Evolutionary conservation across 2,329 filamentous ascomycete genomes (phyloP), one percentile per base, ranked within the genome.

Genomic region (Fulvia fulva): DNA sequence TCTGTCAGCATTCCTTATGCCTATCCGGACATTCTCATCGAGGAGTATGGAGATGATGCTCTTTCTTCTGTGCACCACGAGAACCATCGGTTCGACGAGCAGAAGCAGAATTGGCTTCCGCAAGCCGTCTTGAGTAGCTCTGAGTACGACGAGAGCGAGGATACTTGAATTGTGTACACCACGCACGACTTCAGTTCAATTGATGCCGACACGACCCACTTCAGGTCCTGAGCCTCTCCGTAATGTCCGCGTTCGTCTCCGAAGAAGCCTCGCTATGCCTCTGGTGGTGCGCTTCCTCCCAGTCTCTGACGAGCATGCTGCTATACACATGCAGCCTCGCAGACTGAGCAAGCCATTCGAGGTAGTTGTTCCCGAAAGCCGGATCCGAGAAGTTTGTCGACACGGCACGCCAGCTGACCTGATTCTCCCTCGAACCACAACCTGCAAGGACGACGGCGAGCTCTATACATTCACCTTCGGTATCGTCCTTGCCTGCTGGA

Each of bases 1-100:
- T 74, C 77, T 0, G 81, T 80, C 19, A 80, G 80, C 61, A 75
- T 86, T 23, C 83, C 83, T 1, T 85, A 79, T 65, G 77, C 78
- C 12, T 86, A 85, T 68, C 75, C 78, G 8, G 76, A 77, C 34
- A 68, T 87, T 25, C 73, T 85, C 46, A 70, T 75, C 2, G 77
- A 81, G 51, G 83, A 86, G 67, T 86, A 86, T 61, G 81, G 82
- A 1, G 59, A 74, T 5, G 71, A 75, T 6, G 73, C 80, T 2
- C 65, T 86, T 59, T 79, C 77, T 2, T 71, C 76, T 34, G 77
- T 74, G 7, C 71, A 70, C 43, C 83, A 76, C 54, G 72, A 79
- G 41, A 67, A 72, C n/a, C 76, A 78, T 57, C 57, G 61, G 7
- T 80, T 78, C 53, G 72, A 78, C 57, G 51, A 61, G 23, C 63